Base-by-base conservation (phyloP, 306 rosid genomes). In the Rosa lucieae region DNA sequence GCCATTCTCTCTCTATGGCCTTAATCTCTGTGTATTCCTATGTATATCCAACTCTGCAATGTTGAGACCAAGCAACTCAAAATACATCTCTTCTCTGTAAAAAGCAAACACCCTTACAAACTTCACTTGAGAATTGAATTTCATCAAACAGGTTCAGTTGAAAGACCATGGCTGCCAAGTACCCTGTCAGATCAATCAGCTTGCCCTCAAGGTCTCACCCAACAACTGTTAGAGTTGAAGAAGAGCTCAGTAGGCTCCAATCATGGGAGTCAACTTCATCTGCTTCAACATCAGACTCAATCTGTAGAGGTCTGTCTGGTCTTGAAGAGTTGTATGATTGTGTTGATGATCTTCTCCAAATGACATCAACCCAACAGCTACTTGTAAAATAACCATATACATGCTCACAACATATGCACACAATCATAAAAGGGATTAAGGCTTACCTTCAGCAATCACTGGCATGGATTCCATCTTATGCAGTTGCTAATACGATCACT, bases 131-230 rank as follows among this genome's bases (percentile, higher is more conserved):
- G 70, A 42, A 37, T 66, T 66, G 70, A 42, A 37, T 66, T 66
- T 55, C 73, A 78, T 17, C 61, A 55, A 49, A 49, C 55, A 49
- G 18, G 55, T 49, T 12, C 17, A 15, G 55, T 49, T 6, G 6
- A 10, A 10, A 11, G 79, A 79, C n/a, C 21, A 89, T 90, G 95
- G 90, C 86, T 56, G 51, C 39, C 13, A 87, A 70, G 15, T 75
- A 49, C 78, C 85, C 80, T n/a, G 82, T 81, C 72, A 85, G 96
- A 17, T 94, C 91, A 29, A 80, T 88, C 1, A 90, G 98, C 85
- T 76, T 90, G 8, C 96, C 98, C 62, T 67, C 89, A 69, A 86
- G 80, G 74, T 88, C 96, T 58, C 98, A 87, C 82, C 93, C 97
- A 0, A 79, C 73, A 78, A 72, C 90, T 14, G 14, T 71, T 2